phyloP scores from a whole-genome alignment of 2,329 filamentous ascomycete species.

The Xylogone sp. region DNA sequence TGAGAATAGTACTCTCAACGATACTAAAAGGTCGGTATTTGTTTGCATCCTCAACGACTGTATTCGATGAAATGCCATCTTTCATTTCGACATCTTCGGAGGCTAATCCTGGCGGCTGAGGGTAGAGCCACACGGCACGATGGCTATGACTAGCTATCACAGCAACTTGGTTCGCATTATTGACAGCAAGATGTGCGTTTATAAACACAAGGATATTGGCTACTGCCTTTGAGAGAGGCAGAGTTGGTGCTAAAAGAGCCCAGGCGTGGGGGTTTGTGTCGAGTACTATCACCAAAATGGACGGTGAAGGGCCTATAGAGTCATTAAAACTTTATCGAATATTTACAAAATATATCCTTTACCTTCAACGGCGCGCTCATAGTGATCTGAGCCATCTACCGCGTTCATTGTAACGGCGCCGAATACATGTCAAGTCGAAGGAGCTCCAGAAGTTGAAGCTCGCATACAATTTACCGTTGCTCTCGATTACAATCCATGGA shows the following conservation, averaged over 20 bases:
- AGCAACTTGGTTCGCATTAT: conserved; percentile 88
- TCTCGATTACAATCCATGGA: background rate
- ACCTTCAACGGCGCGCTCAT: conserved; percentile 43
- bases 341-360: conserved; percentile 16
- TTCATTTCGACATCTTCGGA: conserved; percentile 55
- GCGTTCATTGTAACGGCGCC: conserved; percentile 51
- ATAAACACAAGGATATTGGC: conserved; percentile 92
- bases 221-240: conserved; percentile 79
- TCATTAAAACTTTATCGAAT: conserved; percentile 4
- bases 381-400: conserved; percentile 58
- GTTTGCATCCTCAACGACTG: conserved; percentile 53
- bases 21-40: conserved; percentile 92
- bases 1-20: conserved; percentile 76
- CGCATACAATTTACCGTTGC: background rate
- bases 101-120: conserved; percentile 40
- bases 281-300: conserved; percentile 84
- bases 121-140: conserved; percentile 87
- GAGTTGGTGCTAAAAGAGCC: conserved; percentile 69
- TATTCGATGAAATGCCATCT: conserved; percentile 32
- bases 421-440: conserved; percentile 4
- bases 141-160: conserved; percentile 87
- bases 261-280: conserved; percentile 97
- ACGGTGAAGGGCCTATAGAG: conserved; percentile 56
- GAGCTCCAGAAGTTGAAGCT: conserved; percentile 26
- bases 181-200: conserved; percentile 92